These are phyloP conservation scores for Gliomastix tumulicola DNA, from an alignment of 2,329 filamentous ascomycete species.

Conservation along the genomic window DNA sequence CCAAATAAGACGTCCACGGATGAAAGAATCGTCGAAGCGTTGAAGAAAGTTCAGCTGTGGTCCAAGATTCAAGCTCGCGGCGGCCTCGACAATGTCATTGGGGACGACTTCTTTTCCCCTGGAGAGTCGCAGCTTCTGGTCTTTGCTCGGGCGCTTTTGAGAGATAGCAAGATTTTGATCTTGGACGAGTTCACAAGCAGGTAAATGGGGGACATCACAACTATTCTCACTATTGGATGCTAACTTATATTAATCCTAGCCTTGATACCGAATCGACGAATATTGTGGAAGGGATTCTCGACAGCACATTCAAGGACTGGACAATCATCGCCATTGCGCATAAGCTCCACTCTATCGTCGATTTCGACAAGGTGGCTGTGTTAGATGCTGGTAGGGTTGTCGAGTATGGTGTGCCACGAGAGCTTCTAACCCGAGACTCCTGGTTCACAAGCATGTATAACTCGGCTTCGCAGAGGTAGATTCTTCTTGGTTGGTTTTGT, in stretches of 20 bases:
- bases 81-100: conserved; percentile 24
- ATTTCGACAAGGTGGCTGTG: conserved; percentile 42
- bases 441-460: too few relatives aligned
- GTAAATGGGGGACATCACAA: too few relatives aligned
- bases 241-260: too few relatives aligned
- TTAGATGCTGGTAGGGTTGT: conserved; percentile 40
- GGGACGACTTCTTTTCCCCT: conserved; percentile 26
- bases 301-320: conserved; percentile 60
- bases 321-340: conserved; percentile 34
- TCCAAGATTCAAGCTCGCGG: conserved; percentile 26
- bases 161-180: conserved; percentile 23
- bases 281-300: conserved; percentile 7
- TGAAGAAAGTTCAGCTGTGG: conserved; percentile 39
- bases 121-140: conserved; percentile 40
- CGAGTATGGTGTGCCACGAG: conserved; percentile 18
- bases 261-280: background rate
- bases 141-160: conserved; percentile 32
- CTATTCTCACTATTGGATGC: too few relatives aligned
- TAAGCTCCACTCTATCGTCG: conserved; percentile 46
- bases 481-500: too few relatives aligned
- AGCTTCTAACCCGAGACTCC: too few relatives aligned
- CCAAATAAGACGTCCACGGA: conserved; percentile 17
- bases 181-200: conserved; percentile 25
- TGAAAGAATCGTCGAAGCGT: conserved; percentile 22
- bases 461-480: too few relatives aligned